A percentile compares a stretch with the other conserved stretches of the same genome.
Conservation (phyloP, 2,329 filamentous ascomycete species). For the Fusarium fujikuroi region DNA sequence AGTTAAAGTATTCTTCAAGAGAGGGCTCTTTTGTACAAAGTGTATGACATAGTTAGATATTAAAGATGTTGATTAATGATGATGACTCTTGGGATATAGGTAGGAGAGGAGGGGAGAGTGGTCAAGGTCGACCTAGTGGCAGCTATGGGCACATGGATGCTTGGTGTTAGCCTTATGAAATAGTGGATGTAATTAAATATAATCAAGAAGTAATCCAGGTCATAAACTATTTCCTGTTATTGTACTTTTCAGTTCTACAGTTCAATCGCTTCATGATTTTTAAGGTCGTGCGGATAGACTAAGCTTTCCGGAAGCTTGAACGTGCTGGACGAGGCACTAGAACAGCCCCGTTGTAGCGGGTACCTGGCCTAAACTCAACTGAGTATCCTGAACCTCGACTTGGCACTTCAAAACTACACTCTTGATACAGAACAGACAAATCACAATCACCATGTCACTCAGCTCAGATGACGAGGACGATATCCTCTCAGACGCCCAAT, state of each 20-base stretch:
- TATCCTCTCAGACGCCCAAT: conserved; percentile 50
- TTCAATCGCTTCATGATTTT: neutral
- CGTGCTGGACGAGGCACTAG: conserved; percentile 17
- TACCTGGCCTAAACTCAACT: conserved; percentile 25
- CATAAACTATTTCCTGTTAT: neutral
- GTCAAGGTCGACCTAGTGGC: neutral
- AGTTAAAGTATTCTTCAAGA: neutral
- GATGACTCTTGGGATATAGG: conserved; percentile 30
- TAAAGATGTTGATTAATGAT: conserved; percentile 41
- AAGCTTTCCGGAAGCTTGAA: conserved; percentile 14
- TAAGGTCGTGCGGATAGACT: neutral
- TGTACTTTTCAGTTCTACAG: neutral
- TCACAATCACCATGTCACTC: conserved; percentile 44
- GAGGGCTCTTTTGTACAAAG: conserved; percentile 37
- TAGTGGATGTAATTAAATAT: neutral
- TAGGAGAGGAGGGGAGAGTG: neutral
- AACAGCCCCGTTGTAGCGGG: conserved; percentile 12
- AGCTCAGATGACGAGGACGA: conserved; percentile 53
- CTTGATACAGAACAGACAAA: neutral
- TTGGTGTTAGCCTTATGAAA: neutral
- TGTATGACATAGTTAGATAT: conserved; percentile 40
- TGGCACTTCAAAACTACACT: conserved; percentile 1
- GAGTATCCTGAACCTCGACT: neutral
- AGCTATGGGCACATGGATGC: neutral
- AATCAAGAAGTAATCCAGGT: neutral